Percentiles rank a stretch among this genome's conserved stretches.
Conservation (phyloP, 2,329 filamentous ascomycete genomes). For the Talaromyces sp. region DNA sequence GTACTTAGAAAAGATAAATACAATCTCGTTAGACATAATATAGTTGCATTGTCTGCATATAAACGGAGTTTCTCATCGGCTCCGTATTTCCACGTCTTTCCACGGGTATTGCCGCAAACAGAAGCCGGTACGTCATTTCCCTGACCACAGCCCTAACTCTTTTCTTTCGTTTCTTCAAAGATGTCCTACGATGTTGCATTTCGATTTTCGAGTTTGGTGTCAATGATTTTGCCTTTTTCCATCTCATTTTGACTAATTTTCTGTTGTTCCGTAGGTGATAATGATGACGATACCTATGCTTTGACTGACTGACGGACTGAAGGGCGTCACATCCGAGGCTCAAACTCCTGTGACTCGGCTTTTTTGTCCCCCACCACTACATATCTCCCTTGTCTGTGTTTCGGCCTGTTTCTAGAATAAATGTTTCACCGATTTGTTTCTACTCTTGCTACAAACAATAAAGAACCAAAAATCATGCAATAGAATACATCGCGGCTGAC, state of each 20-base stretch:
- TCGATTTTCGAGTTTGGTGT: no score
- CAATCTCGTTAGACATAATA: not conserved
- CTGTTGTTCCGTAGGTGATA: not conserved
- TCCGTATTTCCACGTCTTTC: conserved; percentile 5
- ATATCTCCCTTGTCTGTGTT: not conserved
- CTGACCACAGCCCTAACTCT: conserved; percentile 1
- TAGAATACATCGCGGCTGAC: not conserved
- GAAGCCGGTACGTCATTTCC: not conserved
- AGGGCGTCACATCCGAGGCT: conserved; percentile 7
- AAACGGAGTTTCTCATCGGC: not conserved
- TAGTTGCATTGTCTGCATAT: not conserved
- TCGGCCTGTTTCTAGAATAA: not conserved
- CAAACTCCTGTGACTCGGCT: not conserved
- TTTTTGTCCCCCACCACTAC: conserved; percentile 1
- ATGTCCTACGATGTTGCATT: not conserved
- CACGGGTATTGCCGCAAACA: conserved; percentile 9
- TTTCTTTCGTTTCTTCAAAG: not conserved
- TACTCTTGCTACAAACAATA: not conserved
- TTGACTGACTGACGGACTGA: not conserved
- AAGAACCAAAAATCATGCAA: not conserved
- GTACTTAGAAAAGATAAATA: no score
- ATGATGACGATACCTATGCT: not conserved
- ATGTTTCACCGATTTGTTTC: no score
- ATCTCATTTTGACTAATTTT: not conserved
- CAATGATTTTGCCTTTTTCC: not conserved